phyloP scores from a whole-genome alignment of 2,329 filamentous ascomycete genomes.

The Aspergillus ochraceoroseus region DNA sequence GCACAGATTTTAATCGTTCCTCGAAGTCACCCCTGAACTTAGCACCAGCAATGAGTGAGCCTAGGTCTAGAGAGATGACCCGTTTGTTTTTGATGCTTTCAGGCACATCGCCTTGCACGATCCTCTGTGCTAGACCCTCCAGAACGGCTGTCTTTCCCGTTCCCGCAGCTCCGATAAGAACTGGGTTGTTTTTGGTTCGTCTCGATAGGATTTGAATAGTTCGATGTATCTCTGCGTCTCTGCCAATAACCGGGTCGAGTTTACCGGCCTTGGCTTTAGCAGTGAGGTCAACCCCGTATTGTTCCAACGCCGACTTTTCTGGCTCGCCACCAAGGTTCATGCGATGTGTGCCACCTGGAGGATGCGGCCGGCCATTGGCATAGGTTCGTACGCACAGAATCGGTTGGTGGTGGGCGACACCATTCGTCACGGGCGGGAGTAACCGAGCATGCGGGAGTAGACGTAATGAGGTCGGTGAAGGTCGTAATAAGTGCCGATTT shows the following conservation, averaged over 20 bases:
- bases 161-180: conserved; percentile 85
- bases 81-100: conserved; percentile 94
- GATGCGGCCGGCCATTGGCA: conserved; percentile 66
- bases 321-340: conserved; percentile 77
- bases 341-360: conserved; percentile 84
- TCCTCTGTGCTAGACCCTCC: conserved; percentile 83
- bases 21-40: conserved; percentile 97
- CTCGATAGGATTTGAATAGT: conserved; percentile 92
- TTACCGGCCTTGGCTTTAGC: conserved; percentile 80
- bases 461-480: conserved; percentile 20
- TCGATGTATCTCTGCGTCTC: conserved; percentile 84
- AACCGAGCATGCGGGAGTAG: conserved; percentile 19
- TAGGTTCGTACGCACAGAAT: conserved; percentile 37
- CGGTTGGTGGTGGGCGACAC: conserved; percentile 11
- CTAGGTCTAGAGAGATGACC: conserved; percentile 81
- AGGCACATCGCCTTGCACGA: conserved; percentile 86
- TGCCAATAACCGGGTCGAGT: conserved; percentile 90
- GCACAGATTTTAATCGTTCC: conserved; percentile 81
- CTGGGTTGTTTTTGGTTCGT: conserved; percentile 92
- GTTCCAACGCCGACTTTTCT: conserved; percentile 82
- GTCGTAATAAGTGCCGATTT: conserved; percentile 20
- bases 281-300: conserved; percentile 88
- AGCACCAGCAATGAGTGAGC: conserved; percentile 87
- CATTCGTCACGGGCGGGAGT: conserved; percentile 14
- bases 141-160: conserved; percentile 92